Percentiles rank a stretch among this genome's conserved stretches.
phyloP scores from a whole-genome alignment of 768 basidiomycete species.

The Boletus pseudo-olivaceus region DNA sequence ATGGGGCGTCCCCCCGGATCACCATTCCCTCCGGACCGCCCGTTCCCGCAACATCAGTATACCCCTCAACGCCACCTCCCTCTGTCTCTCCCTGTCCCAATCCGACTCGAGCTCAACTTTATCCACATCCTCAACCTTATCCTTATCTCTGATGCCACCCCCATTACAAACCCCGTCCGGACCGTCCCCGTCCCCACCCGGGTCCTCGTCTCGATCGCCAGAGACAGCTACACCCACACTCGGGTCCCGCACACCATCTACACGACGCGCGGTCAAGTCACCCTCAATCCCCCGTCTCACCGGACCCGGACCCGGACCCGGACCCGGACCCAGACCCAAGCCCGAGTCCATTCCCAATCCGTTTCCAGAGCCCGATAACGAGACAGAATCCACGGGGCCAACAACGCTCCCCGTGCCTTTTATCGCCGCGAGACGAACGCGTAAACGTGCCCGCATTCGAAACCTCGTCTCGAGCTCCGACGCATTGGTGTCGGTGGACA shows the following conservation, averaged over 20 bases:
- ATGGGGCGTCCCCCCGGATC: too few relatives aligned
- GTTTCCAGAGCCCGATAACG: not conserved
- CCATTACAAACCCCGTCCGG: too few relatives aligned
- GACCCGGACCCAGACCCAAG: not conserved
- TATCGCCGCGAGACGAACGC: conserved; percentile 45
- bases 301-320: not conserved
- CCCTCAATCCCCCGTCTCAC: not conserved
- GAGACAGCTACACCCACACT: not conserved
- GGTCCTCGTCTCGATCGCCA: not conserved
- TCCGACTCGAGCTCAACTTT: not conserved
- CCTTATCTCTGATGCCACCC: not conserved
- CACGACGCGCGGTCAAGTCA: not conserved
- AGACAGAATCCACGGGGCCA: not conserved
- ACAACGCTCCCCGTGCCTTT: conserved; percentile 23
- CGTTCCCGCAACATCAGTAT: not conserved
- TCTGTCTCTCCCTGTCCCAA: not conserved
- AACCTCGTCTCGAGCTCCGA: conserved; percentile 40
- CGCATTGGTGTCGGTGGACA: not conserved
- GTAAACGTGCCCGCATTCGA: conserved; percentile 47
- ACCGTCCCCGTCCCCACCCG: not conserved
- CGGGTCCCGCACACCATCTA: not conserved
- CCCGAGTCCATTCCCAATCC: not conserved
- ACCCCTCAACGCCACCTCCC: not conserved
- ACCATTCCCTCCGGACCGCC: not conserved
- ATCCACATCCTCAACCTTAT: not conserved